A percentile compares a stretch with the other conserved stretches of the same genome.
phyloP scores from a whole-genome alignment of 2,329 filamentous ascomycete species.

The Myriosclerotinia duriaeana region DNA sequence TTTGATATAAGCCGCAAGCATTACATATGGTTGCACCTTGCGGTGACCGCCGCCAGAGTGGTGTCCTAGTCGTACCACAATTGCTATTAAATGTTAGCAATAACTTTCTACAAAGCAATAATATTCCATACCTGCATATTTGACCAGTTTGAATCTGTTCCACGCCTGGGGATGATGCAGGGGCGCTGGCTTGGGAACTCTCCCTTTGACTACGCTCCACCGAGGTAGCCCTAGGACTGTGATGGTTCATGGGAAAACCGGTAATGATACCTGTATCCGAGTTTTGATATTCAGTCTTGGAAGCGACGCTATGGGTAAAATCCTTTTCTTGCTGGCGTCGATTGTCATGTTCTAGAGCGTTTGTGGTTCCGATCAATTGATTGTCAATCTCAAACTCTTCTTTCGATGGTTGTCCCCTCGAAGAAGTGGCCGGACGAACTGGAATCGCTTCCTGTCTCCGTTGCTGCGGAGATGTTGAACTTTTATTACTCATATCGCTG shows the following conservation, averaged over 20 bases:
- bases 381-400: slow-evolving; percentile 36
- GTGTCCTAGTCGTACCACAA: slow-evolving; percentile 89
- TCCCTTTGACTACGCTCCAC: slow-evolving; percentile 32
- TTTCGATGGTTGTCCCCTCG: slow-evolving; percentile 31
- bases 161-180: slow-evolving; percentile 17
- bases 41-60: slow-evolving; percentile 90
- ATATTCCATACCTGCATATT: slow-evolving; percentile 65
- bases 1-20: slow-evolving; percentile 91
- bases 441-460: slow-evolving; percentile 32
- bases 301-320: slow-evolving; percentile 27
- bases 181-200: slow-evolving; percentile 22
- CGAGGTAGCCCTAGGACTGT: slow-evolving; percentile 30
- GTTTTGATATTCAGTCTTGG: slow-evolving; percentile 27
- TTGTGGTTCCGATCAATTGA: slow-evolving; percentile 33
- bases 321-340: slow-evolving; percentile 24
- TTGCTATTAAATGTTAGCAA: slow-evolving; percentile 62
- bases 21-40: slow-evolving; percentile 96
- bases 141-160: slow-evolving; percentile 54
- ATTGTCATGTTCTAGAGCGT: slow-evolving; percentile 25
- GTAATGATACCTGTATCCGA: slow-evolving; percentile 29
- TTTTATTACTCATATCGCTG: slow-evolving; percentile 32
- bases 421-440: slow-evolving; percentile 29
- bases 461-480: slow-evolving; percentile 28
- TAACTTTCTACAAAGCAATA: background rate
- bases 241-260: slow-evolving; percentile 24